phyloP scores from a whole-genome alignment of 73 alveolate species.

The Paramecium bursaria region DNA sequence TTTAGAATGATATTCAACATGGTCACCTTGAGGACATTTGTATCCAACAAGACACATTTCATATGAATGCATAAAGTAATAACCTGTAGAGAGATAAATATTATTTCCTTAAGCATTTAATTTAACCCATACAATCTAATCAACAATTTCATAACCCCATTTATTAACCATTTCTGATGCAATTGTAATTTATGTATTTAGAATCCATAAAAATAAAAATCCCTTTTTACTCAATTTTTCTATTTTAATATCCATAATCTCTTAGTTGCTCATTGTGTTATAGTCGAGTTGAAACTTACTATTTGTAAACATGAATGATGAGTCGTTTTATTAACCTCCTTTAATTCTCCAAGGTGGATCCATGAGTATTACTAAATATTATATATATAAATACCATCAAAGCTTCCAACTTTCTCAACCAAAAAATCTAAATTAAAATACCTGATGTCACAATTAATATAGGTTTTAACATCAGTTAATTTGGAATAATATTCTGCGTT shows the following conservation, averaged over 20 bases:
- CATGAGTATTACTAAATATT: constrained; percentile 72
- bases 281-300: constrained; percentile 86
- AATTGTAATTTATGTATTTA: constrained; percentile 81
- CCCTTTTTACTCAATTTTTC: constrained; percentile 85
- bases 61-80: constrained; percentile 87
- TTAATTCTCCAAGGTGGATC: constrained; percentile 97
- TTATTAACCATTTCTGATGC: constrained; percentile 88
- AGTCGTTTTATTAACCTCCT: constrained; percentile 90
- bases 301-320: constrained; percentile 91
- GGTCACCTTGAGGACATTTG: constrained; percentile 83
- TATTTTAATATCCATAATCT: constrained; percentile 84
- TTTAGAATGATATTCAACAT: constrained; percentile 76
- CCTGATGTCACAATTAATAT: constrained; percentile 88
- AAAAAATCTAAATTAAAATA: constrained; percentile 84
- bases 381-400: constrained; percentile 70
- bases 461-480: constrained; percentile 73
- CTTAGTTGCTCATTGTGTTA: constrained; percentile 87
- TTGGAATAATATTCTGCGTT: constrained; percentile 40
- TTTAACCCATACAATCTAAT: constrained; percentile 86
- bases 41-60: constrained; percentile 80
- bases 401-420: constrained; percentile 81
- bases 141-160: constrained; percentile 94
- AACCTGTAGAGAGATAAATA: constrained; percentile 88
- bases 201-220: constrained; percentile 88
- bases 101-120: constrained; percentile 76